phyloP scores from a whole-genome alignment of 176 grass and related monocot species.

The Panicum miliaceum region DNA sequence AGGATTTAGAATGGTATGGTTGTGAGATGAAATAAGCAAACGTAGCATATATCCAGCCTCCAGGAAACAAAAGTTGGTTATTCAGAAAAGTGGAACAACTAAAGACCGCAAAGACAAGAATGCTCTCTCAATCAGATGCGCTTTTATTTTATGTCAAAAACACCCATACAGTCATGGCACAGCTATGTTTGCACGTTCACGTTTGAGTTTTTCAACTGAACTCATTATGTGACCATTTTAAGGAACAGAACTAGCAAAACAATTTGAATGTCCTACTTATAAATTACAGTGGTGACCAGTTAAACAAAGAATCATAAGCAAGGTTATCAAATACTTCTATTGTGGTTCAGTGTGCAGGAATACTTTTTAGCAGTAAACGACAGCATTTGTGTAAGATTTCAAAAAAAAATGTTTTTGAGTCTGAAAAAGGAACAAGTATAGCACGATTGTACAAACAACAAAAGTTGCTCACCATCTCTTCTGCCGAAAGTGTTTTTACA shows the following conservation, averaged over 20 bases:
- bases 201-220: background rate
- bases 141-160: background rate
- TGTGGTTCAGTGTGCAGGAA: background rate
- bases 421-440: background rate
- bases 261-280: conserved; percentile 12
- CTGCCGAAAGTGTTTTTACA: conserved; percentile 96
- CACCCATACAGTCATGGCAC: background rate
- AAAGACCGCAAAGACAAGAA: background rate
- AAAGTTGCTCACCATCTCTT: conserved; percentile 75
- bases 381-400: too few relatives aligned
- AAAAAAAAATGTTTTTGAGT: background rate
- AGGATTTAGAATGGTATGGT: conserved; percentile 1
- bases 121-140: background rate
- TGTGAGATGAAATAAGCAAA: conserved; percentile 28
- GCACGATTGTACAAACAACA: conserved; percentile 12
- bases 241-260: background rate
- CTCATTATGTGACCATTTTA: background rate
- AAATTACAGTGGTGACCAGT: background rate
- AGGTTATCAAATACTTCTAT: background rate
- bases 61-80: background rate
- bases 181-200: background rate
- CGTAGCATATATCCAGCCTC: background rate
- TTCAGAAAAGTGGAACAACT: background rate
- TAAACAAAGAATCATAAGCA: conserved; percentile 13
- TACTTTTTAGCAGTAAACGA: background rate